These are phyloP conservation scores for Rhizodiscina lignyota DNA, from an alignment of 495 filamentous ascomycete species.

Conservation along the genomic window DNA sequence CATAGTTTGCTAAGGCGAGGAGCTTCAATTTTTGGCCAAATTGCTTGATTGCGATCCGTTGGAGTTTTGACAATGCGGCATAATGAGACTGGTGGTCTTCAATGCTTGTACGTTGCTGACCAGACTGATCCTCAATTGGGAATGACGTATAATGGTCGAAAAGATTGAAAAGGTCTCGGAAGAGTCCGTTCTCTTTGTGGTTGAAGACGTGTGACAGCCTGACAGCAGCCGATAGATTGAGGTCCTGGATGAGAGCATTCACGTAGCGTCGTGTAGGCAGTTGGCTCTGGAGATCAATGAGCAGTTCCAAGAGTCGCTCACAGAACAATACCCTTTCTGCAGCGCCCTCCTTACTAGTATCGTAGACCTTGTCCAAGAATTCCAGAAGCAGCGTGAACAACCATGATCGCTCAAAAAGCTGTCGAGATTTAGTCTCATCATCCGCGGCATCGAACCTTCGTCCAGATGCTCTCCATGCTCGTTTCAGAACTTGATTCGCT, in stretches of 20 bases:
- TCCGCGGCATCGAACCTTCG: constrained; percentile 85
- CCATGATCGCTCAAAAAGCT: constrained; percentile 90
- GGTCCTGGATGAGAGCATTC: constrained; percentile 78
- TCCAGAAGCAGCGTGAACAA: constrained; percentile 73
- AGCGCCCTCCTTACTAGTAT: constrained; percentile 23
- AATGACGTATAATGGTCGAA: constrained; percentile 77
- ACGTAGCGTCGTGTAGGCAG: constrained; percentile 87
- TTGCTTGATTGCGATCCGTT: constrained; percentile 62
- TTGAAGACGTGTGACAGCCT: constrained; percentile 64
- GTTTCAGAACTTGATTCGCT: constrained; percentile 52
- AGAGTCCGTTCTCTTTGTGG: constrained; percentile 52
- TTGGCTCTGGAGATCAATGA: constrained; percentile 84
- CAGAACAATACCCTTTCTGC: constrained; percentile 55
- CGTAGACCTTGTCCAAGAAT: constrained; percentile 61
- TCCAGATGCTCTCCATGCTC: constrained; percentile 75
- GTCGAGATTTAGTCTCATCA: constrained; percentile 54
- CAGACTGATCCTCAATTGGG: constrained; percentile 80
- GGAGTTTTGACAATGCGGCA: constrained; percentile 55
- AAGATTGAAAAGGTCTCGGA: constrained; percentile 67
- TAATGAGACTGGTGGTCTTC: constrained; percentile 72
- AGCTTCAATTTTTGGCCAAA: constrained; percentile 86
- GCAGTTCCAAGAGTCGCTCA: constrained; percentile 79
- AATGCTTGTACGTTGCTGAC: constrained; percentile 49
- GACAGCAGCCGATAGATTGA: constrained; percentile 74
- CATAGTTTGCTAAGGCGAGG: constrained; percentile 83